A percentile compares a stretch with the other conserved stretches of the same genome.
phyloP scores from a whole-genome alignment of 2,329 filamentous ascomycete genomes.

The Macrophomina tecta region DNA sequence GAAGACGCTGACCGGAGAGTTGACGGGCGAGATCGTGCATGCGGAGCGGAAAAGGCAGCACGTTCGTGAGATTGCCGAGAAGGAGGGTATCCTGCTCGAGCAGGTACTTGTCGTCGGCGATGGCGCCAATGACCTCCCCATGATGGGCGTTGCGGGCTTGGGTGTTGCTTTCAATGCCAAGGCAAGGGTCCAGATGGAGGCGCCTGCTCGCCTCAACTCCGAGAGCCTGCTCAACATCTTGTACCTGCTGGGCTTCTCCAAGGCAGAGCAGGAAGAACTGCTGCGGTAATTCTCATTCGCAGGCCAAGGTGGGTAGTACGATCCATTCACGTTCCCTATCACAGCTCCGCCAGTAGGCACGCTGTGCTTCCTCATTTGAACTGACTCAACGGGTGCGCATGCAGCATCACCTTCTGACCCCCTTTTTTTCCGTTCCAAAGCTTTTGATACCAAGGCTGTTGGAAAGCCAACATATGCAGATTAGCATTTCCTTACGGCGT shows the following conservation, averaged over 20 bases:
- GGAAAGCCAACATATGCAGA: background rate
- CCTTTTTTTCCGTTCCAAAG: background rate
- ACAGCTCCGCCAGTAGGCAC: background rate
- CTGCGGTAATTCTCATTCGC: constrained; percentile 30
- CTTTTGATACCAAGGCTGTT: constrained; percentile 14
- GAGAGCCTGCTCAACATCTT: constrained; percentile 73
- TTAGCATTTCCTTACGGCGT: background rate
- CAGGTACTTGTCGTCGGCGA: constrained; percentile 79
- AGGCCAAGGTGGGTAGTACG: background rate
- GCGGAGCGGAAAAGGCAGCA: constrained; percentile 76
- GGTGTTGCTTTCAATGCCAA: constrained; percentile 87
- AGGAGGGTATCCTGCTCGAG: constrained; percentile 68
- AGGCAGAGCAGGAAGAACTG: constrained; percentile 65
- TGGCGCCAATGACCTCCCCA: constrained; percentile 81
- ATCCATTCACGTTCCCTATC: background rate
- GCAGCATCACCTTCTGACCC: background rate
- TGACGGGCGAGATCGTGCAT: constrained; percentile 75
- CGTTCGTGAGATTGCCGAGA: constrained; percentile 71
- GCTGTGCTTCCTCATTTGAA: constrained; percentile 1
- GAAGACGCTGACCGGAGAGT: constrained; percentile 70
- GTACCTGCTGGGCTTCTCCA: constrained; percentile 74
- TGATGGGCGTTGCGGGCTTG: constrained; percentile 77
- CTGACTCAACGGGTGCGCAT: constrained; percentile 13
- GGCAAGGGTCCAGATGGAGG: constrained; percentile 79
- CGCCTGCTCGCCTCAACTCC: constrained; percentile 71